These are phyloP conservation scores for Verbena officinalis DNA, from an alignment of 257 asterid species.

Conservation along the genomic window DNA sequence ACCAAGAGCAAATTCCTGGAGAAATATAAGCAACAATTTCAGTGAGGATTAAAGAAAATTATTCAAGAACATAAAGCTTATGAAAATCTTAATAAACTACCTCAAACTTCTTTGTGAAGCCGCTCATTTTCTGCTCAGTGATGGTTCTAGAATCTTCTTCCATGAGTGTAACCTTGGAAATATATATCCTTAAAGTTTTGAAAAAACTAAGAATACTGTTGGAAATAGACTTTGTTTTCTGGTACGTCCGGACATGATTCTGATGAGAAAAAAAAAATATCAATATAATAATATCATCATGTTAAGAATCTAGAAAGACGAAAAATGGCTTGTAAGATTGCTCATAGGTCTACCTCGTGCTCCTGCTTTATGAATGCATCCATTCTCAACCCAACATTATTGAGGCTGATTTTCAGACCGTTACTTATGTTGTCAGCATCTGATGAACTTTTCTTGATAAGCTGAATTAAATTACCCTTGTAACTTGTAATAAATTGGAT, in stretches of 20 bases:
- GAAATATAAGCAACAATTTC: constrained; percentile 5
- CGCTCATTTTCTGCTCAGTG: constrained; percentile 43
- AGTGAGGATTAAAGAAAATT: background rate
- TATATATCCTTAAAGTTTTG: constrained; percentile 40
- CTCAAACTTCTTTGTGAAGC: constrained; percentile 49
- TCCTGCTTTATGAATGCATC: constrained; percentile 43
- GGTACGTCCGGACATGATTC: constrained; percentile 42
- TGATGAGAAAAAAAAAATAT: constrained; percentile 21
- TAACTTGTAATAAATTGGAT: too few relatives aligned
- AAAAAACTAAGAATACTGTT: constrained; percentile 38
- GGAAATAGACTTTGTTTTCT: constrained; percentile 43
- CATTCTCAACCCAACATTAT: constrained; percentile 38
- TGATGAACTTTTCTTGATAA: constrained; percentile 38
- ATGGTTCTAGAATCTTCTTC: constrained; percentile 49
- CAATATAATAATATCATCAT: background rate
- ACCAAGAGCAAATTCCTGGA: constrained; percentile 48
- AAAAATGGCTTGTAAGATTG: background rate
- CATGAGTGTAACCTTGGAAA: constrained; percentile 44
- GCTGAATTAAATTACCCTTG: constrained; percentile 27
- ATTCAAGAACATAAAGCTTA: background rate
- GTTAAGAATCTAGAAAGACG: background rate
- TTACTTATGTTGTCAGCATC: constrained; percentile 39
- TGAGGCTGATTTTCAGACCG: constrained; percentile 40
- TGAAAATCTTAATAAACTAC: constrained; percentile 25
- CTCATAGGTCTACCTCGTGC: constrained; percentile 37